Percentiles rank a stretch among this genome's conserved stretches.
phyloP scores from a whole-genome alignment of 257 asterid genomes.

The Buddleja alternifolia region DNA sequence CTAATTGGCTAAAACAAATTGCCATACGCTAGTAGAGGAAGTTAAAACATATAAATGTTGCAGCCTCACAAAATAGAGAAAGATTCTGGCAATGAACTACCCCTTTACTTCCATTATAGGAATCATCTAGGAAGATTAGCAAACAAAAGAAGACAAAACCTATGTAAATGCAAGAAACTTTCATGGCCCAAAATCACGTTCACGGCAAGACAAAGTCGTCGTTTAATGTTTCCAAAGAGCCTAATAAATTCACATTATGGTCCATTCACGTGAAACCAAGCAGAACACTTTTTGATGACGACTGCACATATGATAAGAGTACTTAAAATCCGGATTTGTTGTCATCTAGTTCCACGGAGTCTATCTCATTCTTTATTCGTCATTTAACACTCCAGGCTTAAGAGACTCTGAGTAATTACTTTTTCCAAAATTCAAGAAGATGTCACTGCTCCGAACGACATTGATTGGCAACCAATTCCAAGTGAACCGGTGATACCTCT shows the following conservation, averaged over 20 bases:
- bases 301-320: background rate
- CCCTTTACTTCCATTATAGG: background rate
- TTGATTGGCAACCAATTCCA: slow-evolving; percentile 7
- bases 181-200: background rate
- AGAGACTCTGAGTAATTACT: background rate
- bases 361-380: background rate
- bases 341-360: background rate
- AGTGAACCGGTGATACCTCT: background rate
- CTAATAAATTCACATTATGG: background rate
- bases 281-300: background rate
- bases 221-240: slow-evolving; percentile 11
- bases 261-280: slow-evolving; percentile 16
- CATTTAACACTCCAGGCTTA: background rate
- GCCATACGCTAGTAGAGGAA: background rate
- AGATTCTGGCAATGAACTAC: background rate
- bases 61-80: background rate
- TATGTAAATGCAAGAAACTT: background rate
- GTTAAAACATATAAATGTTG: background rate
- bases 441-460: background rate
- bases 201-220: background rate
- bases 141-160: background rate
- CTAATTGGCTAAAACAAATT: background rate
- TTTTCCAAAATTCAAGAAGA: background rate
- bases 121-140: background rate
- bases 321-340: background rate